These are phyloP conservation scores for Russula abietina DNA, from an alignment of 768 basidiomycete genomes.

Conservation along the genomic window DNA sequence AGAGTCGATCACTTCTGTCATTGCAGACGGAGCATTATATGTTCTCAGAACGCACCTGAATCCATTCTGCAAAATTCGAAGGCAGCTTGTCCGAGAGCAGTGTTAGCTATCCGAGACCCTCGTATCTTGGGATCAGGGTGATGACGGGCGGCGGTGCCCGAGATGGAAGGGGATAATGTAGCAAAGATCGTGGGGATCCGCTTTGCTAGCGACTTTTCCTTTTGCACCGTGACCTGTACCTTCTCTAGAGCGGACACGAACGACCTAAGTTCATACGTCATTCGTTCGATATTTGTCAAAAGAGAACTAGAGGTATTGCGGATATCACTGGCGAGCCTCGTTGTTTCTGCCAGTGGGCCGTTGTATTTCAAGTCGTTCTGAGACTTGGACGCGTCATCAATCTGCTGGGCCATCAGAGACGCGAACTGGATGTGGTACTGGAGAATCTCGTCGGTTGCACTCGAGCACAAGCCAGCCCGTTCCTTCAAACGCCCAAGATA, in stretches of 20 bases:
- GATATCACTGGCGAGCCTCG: conserved; percentile 12
- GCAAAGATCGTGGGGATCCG: conserved; percentile 2
- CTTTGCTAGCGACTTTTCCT: not conserved
- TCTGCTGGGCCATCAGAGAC: conserved; percentile 7
- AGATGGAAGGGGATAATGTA: too few relatives aligned
- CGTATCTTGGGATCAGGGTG: too few relatives aligned
- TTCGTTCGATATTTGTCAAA: not conserved
- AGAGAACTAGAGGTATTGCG: not conserved
- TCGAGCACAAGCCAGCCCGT: conserved; percentile 4
- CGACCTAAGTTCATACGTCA: not conserved
- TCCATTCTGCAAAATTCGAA: not conserved
- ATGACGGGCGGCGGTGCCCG: too few relatives aligned
- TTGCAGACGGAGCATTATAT: too few relatives aligned
- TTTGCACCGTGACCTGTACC: too few relatives aligned
- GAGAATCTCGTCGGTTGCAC: conserved; percentile 15
- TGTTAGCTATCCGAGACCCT: not conserved
- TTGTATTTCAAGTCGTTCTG: conserved; percentile 14
- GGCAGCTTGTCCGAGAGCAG: conserved; percentile 8
- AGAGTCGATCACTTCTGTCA: not conserved
- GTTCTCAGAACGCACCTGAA: conserved; percentile 5
- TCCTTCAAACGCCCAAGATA: conserved; percentile 3
- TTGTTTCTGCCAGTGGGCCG: conserved; percentile 10
- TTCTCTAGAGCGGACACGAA: too few relatives aligned
- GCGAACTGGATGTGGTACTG: conserved; percentile 12
- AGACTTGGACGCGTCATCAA: conserved; percentile 11